A percentile compares a stretch with the other conserved stretches of the same genome.
phyloP scores from a whole-genome alignment of 2,329 filamentous ascomycete genomes.

The Colletotrichum agaves region DNA sequence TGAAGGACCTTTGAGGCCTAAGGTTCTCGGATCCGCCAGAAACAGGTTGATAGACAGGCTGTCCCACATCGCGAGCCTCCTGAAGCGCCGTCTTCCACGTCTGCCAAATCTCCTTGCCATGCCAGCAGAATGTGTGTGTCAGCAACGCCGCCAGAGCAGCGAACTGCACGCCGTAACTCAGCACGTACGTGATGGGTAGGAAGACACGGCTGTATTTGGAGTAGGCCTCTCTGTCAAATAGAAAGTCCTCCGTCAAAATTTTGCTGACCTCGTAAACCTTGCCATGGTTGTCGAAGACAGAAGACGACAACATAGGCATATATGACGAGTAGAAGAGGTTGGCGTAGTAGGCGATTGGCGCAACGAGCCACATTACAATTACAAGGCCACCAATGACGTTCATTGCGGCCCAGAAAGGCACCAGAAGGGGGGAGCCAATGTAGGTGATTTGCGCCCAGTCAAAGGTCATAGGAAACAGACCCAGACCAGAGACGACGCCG shows the following conservation, averaged over 20 bases:
- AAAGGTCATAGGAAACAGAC: constrained; percentile 86
- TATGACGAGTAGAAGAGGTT: constrained; percentile 85
- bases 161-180: constrained; percentile 89
- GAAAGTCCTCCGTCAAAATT: constrained; percentile 80
- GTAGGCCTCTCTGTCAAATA: constrained; percentile 83
- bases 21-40: constrained; percentile 42
- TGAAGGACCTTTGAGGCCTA: constrained; percentile 23
- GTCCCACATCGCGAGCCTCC: constrained; percentile 66
- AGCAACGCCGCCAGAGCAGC: constrained; percentile 82
- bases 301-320: constrained; percentile 85
- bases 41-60: constrained; percentile 65
- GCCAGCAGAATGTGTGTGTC: constrained; percentile 86
- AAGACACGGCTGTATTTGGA: constrained; percentile 86
- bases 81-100: constrained; percentile 78
- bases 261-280: constrained; percentile 83
- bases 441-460: constrained; percentile 93
- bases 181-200: constrained; percentile 85
- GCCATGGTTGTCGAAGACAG: constrained; percentile 87
- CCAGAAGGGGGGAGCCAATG: constrained; percentile 85
- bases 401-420: constrained; percentile 87
- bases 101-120: constrained; percentile 82
- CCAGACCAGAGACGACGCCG: constrained; percentile 85
- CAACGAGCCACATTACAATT: constrained; percentile 86
- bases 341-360: constrained; percentile 82
- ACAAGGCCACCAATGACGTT: constrained; percentile 85